Evolutionary conservation across 2,329 filamentous ascomycete genomes (phyloP), one percentile per base, ranked within the genome.

Genomic region (Colletotrichum tanaceti): DNA sequence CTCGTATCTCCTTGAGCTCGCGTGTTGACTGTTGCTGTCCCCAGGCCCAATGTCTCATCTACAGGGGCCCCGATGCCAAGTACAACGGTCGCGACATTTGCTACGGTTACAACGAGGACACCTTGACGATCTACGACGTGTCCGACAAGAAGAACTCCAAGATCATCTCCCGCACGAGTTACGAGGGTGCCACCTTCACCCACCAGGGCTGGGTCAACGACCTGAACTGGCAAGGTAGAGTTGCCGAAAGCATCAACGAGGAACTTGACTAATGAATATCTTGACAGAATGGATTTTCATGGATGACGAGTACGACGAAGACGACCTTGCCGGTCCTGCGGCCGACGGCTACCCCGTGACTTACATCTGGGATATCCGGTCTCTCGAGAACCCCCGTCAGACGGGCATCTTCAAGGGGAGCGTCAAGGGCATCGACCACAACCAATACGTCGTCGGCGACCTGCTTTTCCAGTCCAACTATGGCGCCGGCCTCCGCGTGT

Each of bases 121-220:
- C 81, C 0, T 73, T 86, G 47, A 85, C 83, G 43, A 84, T 85
- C 65, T 85, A 82, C 72, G 83, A 87, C 60, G 81, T 86, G 9
- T 85, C 82, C 22, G 77, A 86, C 76, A 86, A 86, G 77, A 77
- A 79, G 35, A 76, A 76, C 59, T 74, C 79, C 63, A 80, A 75
- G 22, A 79, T 87, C 68, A 81, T 88, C 71, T 87, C 85, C 58
- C 80, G 80, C 66, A 87, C 85, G 2, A 82, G 81, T 0, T 89
- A 88, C 74, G 80, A 84, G n/a, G 86, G 86, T 47, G 84, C 84
- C n/a, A 75, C 81, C 18, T 88, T 87, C 78, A 87, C 85, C 2
- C 86, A 89, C 74, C 86, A 88, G 73, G 86, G 86, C 61, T 84
- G 82, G 78, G 79, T 87, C 10, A 79, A 85, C 59, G 80, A 85